phyloP scores from a whole-genome alignment of 75 land plant genomes.

The Picea sitchensis region DNA sequence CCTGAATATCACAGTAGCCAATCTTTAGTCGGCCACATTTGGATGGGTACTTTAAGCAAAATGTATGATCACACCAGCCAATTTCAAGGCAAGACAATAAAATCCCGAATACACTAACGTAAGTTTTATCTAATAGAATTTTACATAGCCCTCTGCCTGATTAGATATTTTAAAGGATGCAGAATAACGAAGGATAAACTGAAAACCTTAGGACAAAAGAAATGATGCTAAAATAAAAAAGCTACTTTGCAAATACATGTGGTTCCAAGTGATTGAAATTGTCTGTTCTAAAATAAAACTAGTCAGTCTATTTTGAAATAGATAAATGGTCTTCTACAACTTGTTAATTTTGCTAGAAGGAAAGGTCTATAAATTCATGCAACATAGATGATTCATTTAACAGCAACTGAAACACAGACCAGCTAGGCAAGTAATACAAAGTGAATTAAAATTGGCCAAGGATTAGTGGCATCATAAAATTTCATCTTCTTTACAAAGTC shows the following conservation, averaged over 20 bases:
- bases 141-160: neutral
- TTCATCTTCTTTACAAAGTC: no score
- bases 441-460: no score
- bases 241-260: neutral
- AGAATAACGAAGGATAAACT: neutral
- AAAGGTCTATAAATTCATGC: neutral
- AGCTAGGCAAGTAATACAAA: no score
- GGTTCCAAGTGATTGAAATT: neutral
- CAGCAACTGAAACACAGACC: no score
- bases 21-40: neutral
- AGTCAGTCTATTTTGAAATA: neutral
- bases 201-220: neutral
- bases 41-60: neutral
- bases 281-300: neutral
- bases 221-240: neutral
- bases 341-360: neutral
- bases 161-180: neutral
- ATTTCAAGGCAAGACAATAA: neutral
- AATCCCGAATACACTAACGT: no score
- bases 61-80: neutral
- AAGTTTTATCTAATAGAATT: neutral
- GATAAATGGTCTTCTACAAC: neutral
- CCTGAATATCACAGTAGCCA: conserved; percentile 36
- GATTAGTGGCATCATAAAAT: no score
- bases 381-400: no score